Base-by-base conservation (phyloP, 1,139 yeast genomes). In the Saccharomyces pastorianus region DNA sequence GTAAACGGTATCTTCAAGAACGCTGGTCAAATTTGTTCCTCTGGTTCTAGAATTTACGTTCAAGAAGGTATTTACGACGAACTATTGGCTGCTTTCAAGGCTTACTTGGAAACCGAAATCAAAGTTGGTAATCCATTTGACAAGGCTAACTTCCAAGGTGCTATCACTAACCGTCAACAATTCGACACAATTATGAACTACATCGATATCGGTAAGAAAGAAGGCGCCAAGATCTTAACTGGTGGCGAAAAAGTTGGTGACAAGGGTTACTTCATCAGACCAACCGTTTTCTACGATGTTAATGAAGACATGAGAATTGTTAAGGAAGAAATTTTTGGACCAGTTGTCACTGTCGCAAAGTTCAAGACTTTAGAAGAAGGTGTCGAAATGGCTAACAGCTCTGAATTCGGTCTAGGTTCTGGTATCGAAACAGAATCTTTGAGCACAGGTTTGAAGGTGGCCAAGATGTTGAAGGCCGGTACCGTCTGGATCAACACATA, bases 11-110 rank as follows among this genome's bases (percentile, higher is more conserved):
- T 83, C 62, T 82, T 82, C 79, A 82, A 78, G 77, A 88, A 88
- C 74, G 84, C 89, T 61, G 96, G 95, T 70, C 95, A 88, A 74
- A 88, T 86, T 51, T 88, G 96, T 72, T 84, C 88, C 63, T 91
- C 95, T 53, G 91, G 93, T 63, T 86, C 95, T 47, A 81, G 96
- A 77, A 77, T 87, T 59, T 85, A 83, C 71, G 80, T 87, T 57
- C 95, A 88, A 71, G 88, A 83, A 59, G 82, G 81, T 52, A 76
- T 85, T 62, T 86, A 87, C 72, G 90, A 85, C 59, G 73, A 78
- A 64, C 78, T 87, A 60, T 71, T 85, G 56, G 73, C 73, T 47
- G 79, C 77, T 58, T 83, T 87, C 71, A 83, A 80, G 72, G 68
- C 69, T 48, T 82, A 81, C 58, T 76, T 83, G 55, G 81, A 80